Base-by-base conservation (phyloP, 2,329 filamentous ascomycete genomes). In the Penicillium sp. region DNA sequence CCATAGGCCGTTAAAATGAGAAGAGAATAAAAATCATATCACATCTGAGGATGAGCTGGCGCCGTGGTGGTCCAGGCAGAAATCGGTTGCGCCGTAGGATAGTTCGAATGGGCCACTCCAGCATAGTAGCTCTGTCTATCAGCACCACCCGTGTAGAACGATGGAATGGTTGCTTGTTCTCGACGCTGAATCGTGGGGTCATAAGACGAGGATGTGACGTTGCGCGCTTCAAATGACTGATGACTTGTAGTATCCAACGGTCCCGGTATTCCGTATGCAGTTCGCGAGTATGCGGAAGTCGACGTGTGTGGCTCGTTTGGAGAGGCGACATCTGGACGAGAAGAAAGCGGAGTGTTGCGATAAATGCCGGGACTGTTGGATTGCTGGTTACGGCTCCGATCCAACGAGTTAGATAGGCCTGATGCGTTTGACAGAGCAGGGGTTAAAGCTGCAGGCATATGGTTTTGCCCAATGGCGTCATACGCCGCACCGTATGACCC, bases 291-390 rank as follows among this genome's bases (percentile, higher is more conserved):
- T 9, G 69, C 69, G 20, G 60, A 66, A 0, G 71, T 67, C 0
- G 71, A 71, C 6, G 71, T 62, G 3, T 71, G 66, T 52, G 74
- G 72, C 54, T 74, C 70, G 1, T 70, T 68, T 35, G 56, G 51
- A 2, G 72, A 72, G 12, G 73, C 69, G 1, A 68, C 68, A 47
- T 75, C 73, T 12, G 72, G 68, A 38, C 73, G 69, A 21, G 69
- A 71, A 12, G 72, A 71, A 23, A 75, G 68, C 8, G 72, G 73
- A 3, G 71, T 69, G 42, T 72, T 75, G 48, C 73, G 69, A 55
- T 76, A 75, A 11, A 70, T 66, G 2, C 68, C 65, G 1, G 67
- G 65, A 53, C 68, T 71, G 59, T 71, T 68, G 16, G 72, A 68
- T 2, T 71, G 70, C 23, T 68, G 66, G 11, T 71, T 71, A 38